Percentiles rank a stretch among this genome's conserved stretches.
Conservation (phyloP, 805 yeast genomes). For the Pichia pseudocactophila region DNA sequence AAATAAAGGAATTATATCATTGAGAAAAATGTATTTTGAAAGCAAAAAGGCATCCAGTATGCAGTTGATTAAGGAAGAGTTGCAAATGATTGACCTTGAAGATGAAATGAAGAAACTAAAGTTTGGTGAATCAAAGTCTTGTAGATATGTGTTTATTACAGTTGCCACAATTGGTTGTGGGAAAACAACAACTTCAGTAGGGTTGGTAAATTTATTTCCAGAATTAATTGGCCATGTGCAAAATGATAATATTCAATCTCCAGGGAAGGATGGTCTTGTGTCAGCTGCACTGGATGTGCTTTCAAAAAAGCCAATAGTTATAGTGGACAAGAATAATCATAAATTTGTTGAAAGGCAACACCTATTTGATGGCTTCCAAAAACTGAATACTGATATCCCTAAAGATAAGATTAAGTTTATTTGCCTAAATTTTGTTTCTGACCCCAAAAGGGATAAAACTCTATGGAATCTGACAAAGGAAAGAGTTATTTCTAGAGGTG, state of each 20-base stretch:
- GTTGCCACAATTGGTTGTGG: conserved; percentile 94
- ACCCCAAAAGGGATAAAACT: conserved; percentile 17
- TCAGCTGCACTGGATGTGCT: conserved; percentile 36
- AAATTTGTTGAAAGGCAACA: conserved; percentile 59
- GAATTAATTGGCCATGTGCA: conserved; percentile 62
- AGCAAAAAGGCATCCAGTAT: conserved; percentile 47
- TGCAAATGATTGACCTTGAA: conserved; percentile 25
- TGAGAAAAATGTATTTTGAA: conserved; percentile 58
- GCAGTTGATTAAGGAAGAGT: conserved; percentile 41
- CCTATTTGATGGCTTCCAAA: conserved; percentile 44
- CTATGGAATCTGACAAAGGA: conserved; percentile 45
- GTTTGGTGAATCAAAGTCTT: conserved; percentile 28
- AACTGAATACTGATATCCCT: conserved; percentile 36
- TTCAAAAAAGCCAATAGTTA: conserved; percentile 39
- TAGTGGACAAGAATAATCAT: conserved; percentile 82
- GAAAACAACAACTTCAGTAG: conserved; percentile 71
- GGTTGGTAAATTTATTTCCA: conserved; percentile 47
- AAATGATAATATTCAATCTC: conserved; percentile 61
- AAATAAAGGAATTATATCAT: conserved; percentile 65
- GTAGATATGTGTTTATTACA: conserved; percentile 63
- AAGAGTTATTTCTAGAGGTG: conserved; percentile 66
- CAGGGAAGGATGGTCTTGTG: conserved; percentile 41
- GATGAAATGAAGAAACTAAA: conserved; percentile 19
- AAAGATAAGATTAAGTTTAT: conserved; percentile 46
- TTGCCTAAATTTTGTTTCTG: conserved; percentile 53